Evolutionary conservation across 495 filamentous ascomycete species (phyloP), one percentile per base, ranked within the genome.

Genomic region (Penicillium bovifimosum): DNA sequence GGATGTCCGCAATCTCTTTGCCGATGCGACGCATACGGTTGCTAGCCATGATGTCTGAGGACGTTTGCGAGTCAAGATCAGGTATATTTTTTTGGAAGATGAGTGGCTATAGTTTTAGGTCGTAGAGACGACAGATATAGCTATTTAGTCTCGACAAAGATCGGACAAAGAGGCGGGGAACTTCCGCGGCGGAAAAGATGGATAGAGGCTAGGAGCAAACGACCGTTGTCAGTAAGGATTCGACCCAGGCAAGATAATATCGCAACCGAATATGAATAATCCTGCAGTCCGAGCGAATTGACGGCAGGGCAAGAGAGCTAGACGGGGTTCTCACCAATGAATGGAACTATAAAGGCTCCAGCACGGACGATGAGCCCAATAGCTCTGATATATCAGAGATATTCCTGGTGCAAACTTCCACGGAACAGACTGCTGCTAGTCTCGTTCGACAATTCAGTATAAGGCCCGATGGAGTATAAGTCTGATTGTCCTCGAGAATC

Each of bases 1-100:
- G 78, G 63, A 97, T 91, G 69, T 98, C 93, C 41, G 80, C 77
- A 43, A 98, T 79, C 75, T 98, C 93, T 73, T 97, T 97, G 50
- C 86, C 81, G 53, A 98, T 85, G 17, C 93, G 87, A 47, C 93
- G 89, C 42, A 80, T 72, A 34, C 88, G 81, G 50, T 90, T 90
- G 32, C 85, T 82, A 43, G 86, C 73, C 90, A 95, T 96, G 53
- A 43, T 27, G 51, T 20, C 44, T 24, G 34, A 13, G 20, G 5
- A n/a, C n/a, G 8, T 36, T 38, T 16, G 32, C 10, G 10, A 11
- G 2, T 11, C 32, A n/a, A 34, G 29, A 54, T 41, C 20, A 14
- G 2, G 6, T 14, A 29, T 28, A 14, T 2, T 28, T 2, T 24
- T 24, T 24, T 24, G 20, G 20, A 38, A 29, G 43, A 10, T 2